Evolutionary conservation across 805 yeast species (phyloP).

Genomic region (Yamadazyma phyllophila): DNA sequence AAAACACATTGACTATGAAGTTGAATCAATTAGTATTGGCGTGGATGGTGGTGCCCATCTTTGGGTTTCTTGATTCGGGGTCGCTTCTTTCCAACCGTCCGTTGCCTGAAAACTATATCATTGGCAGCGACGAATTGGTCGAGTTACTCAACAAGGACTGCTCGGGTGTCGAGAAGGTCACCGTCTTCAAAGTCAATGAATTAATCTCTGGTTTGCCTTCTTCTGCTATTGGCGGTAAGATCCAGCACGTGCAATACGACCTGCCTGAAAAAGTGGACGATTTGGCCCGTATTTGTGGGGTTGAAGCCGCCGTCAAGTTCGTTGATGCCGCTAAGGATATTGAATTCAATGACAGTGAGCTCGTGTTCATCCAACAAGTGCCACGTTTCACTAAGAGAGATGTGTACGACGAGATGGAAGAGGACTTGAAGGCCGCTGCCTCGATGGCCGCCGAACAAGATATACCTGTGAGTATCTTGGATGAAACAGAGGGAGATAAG

Average conservation of each 20-base stretch:
- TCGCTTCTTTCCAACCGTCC: slow-evolving; percentile 3
- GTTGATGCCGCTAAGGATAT: slow-evolving; percentile 1
- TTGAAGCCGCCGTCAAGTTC: not conserved
- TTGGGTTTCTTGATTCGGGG: slow-evolving; percentile 7
- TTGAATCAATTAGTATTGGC: slow-evolving; percentile 1
- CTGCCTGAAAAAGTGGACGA: slow-evolving; percentile 16
- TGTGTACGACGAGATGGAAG: slow-evolving; percentile 23
- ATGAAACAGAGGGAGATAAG: slow-evolving; percentile 13
- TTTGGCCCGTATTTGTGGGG: slow-evolving; percentile 4
- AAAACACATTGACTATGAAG: not conserved
- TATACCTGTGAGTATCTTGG: slow-evolving; percentile 20
- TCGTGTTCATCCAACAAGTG: slow-evolving; percentile 9
- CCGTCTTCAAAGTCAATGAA: slow-evolving; percentile 22
- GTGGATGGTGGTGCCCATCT: not conserved
- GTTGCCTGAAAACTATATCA: slow-evolving; percentile 13
- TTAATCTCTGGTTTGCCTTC: not conserved
- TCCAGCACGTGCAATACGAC: slow-evolving; percentile 19
- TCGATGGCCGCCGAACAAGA: slow-evolving; percentile 26
- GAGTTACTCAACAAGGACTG: slow-evolving; percentile 12
- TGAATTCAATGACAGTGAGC: not conserved
- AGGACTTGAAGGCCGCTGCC: slow-evolving; percentile 33
- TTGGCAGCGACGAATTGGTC: slow-evolving; percentile 19
- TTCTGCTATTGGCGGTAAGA: not conserved
- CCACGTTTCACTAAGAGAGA: slow-evolving; percentile 6
- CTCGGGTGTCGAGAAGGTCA: slow-evolving; percentile 7